These are phyloP conservation scores for Chaetoceros tenuissimus DNA, from an alignment of 108 stramenopile genomes.

Conservation along the genomic window DNA sequence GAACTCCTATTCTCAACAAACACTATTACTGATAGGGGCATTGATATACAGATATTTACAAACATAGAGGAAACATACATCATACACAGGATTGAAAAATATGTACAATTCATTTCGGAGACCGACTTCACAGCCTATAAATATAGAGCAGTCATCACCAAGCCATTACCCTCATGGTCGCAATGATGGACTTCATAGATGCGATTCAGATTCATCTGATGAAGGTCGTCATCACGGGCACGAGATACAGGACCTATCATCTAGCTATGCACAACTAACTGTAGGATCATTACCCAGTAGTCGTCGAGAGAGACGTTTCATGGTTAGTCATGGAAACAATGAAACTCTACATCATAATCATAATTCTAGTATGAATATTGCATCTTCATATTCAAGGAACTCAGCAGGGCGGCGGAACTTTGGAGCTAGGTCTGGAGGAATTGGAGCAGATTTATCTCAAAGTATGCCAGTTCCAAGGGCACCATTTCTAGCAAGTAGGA, in stretches of 20 bases:
- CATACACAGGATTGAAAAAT: too few relatives aligned
- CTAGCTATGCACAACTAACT: neutral
- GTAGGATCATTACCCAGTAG: neutral
- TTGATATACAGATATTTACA: too few relatives aligned
- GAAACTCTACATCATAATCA: neutral
- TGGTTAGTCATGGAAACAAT: neutral
- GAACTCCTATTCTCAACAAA: too few relatives aligned
- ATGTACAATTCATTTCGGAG: neutral
- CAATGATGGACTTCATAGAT: neutral
- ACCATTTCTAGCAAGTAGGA: constrained; percentile 3
- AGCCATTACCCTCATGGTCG: neutral
- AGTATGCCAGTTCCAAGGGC: constrained; percentile 3
- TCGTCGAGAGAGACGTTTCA: neutral
- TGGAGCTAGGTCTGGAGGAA: neutral
- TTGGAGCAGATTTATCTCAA: neutral
- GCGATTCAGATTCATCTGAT: too few relatives aligned
- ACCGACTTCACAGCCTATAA: neutral
- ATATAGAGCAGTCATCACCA: too few relatives aligned
- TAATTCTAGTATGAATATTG: neutral
- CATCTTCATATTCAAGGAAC: neutral
- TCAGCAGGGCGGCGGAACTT: neutral
- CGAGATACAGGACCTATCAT: too few relatives aligned
- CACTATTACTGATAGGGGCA: too few relatives aligned
- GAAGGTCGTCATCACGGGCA: neutral
- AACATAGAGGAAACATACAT: too few relatives aligned